These are phyloP conservation scores for Solanum etuberosum DNA, from an alignment of 257 asterid genomes.

Conservation along the genomic window DNA sequence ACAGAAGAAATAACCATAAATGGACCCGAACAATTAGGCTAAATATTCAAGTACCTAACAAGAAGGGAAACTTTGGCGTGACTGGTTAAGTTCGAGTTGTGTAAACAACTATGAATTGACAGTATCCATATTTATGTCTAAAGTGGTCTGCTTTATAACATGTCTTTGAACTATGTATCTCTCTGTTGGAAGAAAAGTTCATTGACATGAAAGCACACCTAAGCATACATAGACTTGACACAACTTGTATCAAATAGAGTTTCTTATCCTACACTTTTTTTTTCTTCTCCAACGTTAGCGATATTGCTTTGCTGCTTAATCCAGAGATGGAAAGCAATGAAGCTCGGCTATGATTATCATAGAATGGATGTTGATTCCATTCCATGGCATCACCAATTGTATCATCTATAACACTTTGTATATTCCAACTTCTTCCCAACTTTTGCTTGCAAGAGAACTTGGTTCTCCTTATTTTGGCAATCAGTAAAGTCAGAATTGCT, in stretches of 20 bases:
- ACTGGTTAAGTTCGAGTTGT: neutral
- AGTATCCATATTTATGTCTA: neutral
- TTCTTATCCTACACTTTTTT: neutral
- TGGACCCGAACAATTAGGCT: neutral
- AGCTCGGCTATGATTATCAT: constrained; percentile 24
- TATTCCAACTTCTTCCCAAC: neutral
- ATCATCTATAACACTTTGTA: neutral
- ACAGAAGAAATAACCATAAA: neutral
- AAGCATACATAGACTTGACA: neutral
- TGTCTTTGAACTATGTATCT: neutral
- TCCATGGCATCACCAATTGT: neutral
- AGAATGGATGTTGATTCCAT: constrained; percentile 65
- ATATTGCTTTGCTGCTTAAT: neutral
- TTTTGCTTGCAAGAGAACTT: neutral
- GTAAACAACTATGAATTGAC: neutral
- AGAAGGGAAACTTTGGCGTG: neutral
- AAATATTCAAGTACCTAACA: neutral
- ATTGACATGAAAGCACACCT: neutral
- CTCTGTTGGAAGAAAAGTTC: neutral
- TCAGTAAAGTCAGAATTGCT: constrained; percentile 11
- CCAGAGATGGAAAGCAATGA: neutral
- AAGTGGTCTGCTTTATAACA: neutral
- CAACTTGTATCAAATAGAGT: neutral
- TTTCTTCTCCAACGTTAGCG: neutral
- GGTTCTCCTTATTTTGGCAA: neutral